A percentile compares a stretch with the other conserved stretches of the same genome.
Evolutionary conservation across 768 basidiomycete genomes (phyloP).

Genomic region (Amyloporia xantha): DNA sequence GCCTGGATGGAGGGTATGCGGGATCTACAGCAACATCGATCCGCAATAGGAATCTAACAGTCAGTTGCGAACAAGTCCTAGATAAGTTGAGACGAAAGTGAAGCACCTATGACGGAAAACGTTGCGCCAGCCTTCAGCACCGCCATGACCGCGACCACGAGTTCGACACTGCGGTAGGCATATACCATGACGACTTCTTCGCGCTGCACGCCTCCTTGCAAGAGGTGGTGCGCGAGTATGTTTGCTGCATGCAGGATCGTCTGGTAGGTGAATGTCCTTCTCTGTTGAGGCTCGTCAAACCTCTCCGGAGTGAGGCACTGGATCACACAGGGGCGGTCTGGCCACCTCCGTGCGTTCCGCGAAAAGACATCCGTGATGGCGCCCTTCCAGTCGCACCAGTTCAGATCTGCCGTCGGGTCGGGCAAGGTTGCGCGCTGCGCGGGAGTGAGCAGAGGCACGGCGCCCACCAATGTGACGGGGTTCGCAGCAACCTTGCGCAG

Average conservation of each 20-base stretch:
- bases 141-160: conserved; percentile 96
- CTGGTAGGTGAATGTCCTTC: conserved; percentile 65
- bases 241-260: conserved; percentile 83
- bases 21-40: conserved; percentile 54
- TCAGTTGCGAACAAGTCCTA: conserved; percentile 1
- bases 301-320: conserved; percentile 52
- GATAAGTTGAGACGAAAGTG: background rate
- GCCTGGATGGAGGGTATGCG: conserved; percentile 90
- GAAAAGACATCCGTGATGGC: conserved; percentile 96
- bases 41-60: background rate
- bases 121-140: conserved; percentile 93
- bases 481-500: conserved; percentile 64
- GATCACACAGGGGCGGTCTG: conserved; percentile 83
- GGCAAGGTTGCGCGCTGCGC: conserved; percentile 68
- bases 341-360: conserved; percentile 70
- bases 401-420: conserved; percentile 77
- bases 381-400: conserved; percentile 98
- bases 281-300: conserved; percentile 40
- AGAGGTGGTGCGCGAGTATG: conserved; percentile 82
- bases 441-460: conserved; percentile 73
- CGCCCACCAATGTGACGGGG: conserved; percentile 66
- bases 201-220: conserved; percentile 77
- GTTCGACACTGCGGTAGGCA: conserved; percentile 91
- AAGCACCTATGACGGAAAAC: conserved; percentile 92
- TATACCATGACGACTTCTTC: conserved; percentile 99